These are phyloP conservation scores for Trifolium fragiferum DNA, from an alignment of 306 rosid species.

Conservation along the genomic window DNA sequence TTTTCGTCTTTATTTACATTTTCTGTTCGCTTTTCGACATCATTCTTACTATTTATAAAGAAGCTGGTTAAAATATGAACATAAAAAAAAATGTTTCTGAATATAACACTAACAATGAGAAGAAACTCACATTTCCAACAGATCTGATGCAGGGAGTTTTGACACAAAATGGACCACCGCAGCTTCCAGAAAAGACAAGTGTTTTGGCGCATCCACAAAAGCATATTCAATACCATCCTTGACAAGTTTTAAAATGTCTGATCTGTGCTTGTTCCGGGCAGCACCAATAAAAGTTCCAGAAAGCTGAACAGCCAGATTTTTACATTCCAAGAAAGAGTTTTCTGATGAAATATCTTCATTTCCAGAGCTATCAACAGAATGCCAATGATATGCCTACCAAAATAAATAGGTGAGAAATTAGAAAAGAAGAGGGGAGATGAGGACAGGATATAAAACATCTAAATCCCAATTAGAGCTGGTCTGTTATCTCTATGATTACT, in stretches of 20 bases:
- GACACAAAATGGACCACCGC: slow-evolving; percentile 75
- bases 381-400: slow-evolving; percentile 72
- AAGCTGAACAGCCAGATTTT: slow-evolving; percentile 81
- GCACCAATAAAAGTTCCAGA: slow-evolving; percentile 84
- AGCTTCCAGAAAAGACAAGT: slow-evolving; percentile 76
- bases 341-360: slow-evolving; percentile 58
- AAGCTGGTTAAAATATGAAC: slow-evolving; percentile 39
- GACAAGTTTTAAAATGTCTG: slow-evolving; percentile 75
- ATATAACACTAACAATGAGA: slow-evolving; percentile 36
- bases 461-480: not conserved
- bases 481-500: not conserved
- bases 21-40: slow-evolving; percentile 72
- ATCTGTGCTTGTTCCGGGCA: slow-evolving; percentile 77
- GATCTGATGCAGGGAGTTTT: slow-evolving; percentile 80
- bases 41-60: slow-evolving; percentile 62
- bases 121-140: slow-evolving; percentile 69
- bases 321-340: slow-evolving; percentile 67
- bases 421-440: slow-evolving; percentile 27
- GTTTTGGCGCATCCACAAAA: slow-evolving; percentile 79
- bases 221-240: slow-evolving; percentile 83
- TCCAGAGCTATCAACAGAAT: slow-evolving; percentile 53
- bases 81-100: slow-evolving; percentile 30
- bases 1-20: slow-evolving; percentile 82
- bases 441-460: slow-evolving; percentile 36
- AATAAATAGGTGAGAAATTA: slow-evolving; percentile 22